These are phyloP conservation scores for Deinandra increscens DNA, from an alignment of 129 eudicot species.

Conservation along the genomic window DNA sequence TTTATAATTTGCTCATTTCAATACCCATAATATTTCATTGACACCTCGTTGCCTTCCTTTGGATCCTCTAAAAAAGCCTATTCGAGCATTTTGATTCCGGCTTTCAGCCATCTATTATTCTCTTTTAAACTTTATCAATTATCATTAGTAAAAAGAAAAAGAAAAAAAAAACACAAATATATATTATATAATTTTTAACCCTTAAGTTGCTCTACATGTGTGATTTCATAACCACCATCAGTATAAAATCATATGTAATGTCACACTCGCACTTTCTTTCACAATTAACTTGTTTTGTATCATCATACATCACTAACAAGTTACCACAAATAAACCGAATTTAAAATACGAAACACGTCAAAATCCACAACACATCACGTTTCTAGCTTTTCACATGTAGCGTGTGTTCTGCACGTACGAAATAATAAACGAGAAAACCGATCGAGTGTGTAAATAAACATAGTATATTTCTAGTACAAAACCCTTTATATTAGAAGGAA, in stretches of 20 bases:
- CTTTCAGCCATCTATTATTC: neutral
- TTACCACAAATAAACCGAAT: neutral
- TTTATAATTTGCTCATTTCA: too few species aligned
- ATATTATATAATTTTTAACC: neutral
- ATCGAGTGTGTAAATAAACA: neutral
- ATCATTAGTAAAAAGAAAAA: neutral
- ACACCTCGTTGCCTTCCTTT: too few species aligned
- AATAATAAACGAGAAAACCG: neutral
- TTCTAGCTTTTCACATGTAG: neutral
- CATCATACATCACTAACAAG: neutral
- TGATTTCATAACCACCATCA: neutral
- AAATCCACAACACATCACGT: neutral
- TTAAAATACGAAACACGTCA: neutral
- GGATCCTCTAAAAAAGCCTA: neutral
- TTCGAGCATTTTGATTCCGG: neutral
- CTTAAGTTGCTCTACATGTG: neutral
- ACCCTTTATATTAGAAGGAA: neutral
- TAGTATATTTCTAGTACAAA: neutral
- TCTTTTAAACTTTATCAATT: neutral
- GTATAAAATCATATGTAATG: neutral
- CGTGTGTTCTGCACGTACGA: neutral
- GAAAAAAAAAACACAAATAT: neutral
- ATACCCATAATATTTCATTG: too few species aligned
- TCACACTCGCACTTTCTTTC: neutral
- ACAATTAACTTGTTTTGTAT: neutral